These are phyloP conservation scores for Mortierella sp. DNA, from an alignment of 371 early-diverging fungal species.

Conservation along the genomic window DNA sequence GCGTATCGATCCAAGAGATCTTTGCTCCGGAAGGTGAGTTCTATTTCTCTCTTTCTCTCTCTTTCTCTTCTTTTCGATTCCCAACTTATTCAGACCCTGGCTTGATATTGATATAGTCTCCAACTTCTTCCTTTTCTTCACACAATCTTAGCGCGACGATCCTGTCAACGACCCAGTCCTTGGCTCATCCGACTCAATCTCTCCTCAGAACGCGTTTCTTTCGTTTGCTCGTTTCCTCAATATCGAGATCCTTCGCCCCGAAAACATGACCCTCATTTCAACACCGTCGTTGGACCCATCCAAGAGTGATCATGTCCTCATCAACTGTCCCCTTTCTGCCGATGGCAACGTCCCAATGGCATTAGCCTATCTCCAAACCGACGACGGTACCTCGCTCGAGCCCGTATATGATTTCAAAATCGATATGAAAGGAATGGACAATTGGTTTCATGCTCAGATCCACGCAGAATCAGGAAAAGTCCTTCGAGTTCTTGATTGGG, in stretches of 20 bases:
- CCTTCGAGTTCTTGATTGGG: slow-evolving; percentile 88
- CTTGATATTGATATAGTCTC: too few species aligned
- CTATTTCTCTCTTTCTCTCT: too few species aligned
- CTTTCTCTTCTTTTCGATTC: too few species aligned
- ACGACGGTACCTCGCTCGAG: slow-evolving; percentile 56
- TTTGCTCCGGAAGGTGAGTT: too few species aligned
- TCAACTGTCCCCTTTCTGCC: slow-evolving; percentile 70
- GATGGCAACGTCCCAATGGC: slow-evolving; percentile 62
- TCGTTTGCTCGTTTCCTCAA: slow-evolving; percentile 53
- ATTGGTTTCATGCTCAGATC: slow-evolving; percentile 92
- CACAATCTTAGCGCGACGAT: too few species aligned
- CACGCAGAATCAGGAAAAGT: slow-evolving; percentile 79
- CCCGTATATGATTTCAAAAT: slow-evolving; percentile 91
- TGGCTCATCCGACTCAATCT: slow-evolving; percentile 8
- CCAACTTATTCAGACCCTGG: too few species aligned
- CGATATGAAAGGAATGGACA: slow-evolving; percentile 88
- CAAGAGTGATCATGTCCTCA: slow-evolving; percentile 44
- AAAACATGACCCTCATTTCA: slow-evolving; percentile 45
- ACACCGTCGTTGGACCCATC: slow-evolving; percentile 33
- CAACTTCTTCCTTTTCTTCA: too few species aligned
- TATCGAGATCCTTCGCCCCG: slow-evolving; percentile 44
- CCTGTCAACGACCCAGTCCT: too few species aligned
- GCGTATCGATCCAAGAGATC: too few species aligned
- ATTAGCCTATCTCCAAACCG: slow-evolving; percentile 67
- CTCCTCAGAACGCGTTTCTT: slow-evolving; percentile 52